Evolutionary conservation across 768 basidiomycete genomes (phyloP).

Genomic region (Xerocomus potaroensis): DNA sequence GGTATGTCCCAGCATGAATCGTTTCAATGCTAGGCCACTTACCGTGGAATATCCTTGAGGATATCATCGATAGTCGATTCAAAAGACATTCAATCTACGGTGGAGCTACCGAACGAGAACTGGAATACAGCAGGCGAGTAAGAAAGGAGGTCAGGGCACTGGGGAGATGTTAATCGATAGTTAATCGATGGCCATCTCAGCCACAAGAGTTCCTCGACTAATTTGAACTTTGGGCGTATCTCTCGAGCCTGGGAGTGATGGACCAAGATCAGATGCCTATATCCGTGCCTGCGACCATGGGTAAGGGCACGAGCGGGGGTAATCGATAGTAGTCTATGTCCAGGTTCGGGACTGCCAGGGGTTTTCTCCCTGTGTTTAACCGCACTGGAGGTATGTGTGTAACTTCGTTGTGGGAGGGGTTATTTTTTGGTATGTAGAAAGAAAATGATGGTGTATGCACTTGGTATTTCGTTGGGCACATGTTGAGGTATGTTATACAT

Average conservation of each 20-base stretch:
- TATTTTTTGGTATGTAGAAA: no score
- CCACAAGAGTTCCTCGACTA: no score
- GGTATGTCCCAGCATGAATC: not conserved
- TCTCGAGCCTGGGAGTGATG: conserved; percentile 30
- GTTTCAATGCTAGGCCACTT: not conserved
- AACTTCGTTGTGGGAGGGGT: no score
- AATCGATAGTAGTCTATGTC: conserved; percentile 3
- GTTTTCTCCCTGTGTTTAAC: no score
- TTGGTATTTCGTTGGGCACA: no score
- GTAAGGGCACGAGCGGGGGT: not conserved
- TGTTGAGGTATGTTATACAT: no score
- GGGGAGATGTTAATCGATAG: not conserved
- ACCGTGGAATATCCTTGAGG: not conserved
- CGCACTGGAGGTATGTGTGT: no score
- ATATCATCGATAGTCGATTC: not conserved
- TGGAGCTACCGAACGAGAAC: not conserved
- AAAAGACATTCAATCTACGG: not conserved
- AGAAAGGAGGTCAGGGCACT: not conserved
- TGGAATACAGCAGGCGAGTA: no score
- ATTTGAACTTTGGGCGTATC: no score
- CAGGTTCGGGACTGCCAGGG: no score
- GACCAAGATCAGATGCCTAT: conserved; percentile 30
- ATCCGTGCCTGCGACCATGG: not conserved
- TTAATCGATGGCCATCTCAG: not conserved
- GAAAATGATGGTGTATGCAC: no score